A percentile compares a stretch with the other conserved stretches of the same genome.
Conservation (phyloP, 768 basidiomycete species). For the Pulveroboletus frians region DNA sequence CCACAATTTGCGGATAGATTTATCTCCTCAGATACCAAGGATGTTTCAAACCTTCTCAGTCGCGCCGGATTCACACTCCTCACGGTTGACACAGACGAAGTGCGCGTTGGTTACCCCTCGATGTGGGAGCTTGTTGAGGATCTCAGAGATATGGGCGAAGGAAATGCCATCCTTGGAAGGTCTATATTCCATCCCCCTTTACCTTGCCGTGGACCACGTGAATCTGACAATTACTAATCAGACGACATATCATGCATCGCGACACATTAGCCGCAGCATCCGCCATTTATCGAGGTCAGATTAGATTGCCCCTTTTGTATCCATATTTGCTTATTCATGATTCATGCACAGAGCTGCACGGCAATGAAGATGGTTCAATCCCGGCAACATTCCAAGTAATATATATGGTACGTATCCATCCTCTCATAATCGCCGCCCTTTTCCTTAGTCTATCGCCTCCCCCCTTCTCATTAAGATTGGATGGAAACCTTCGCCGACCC, state of each 20-base stretch:
- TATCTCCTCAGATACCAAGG: conserved; percentile 66
- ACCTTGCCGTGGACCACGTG: not conserved
- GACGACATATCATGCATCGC: conserved; percentile 64
- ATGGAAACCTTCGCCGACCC: conserved; percentile 70
- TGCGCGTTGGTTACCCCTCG: conserved; percentile 83
- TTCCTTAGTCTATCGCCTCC: not conserved
- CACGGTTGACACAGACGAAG: conserved; percentile 93
- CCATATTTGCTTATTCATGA: not conserved
- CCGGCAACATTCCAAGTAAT: conserved; percentile 97
- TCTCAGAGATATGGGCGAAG: conserved; percentile 94
- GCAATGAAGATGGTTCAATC: conserved; percentile 73
- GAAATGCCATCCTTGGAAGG: conserved; percentile 85
- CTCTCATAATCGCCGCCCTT: not conserved
- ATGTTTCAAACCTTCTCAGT: conserved; percentile 86
- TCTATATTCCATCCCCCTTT: conserved; percentile 27
- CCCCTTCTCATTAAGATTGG: conserved; percentile 53
- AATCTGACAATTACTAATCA: conserved; percentile 23
- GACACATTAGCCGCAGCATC: conserved; percentile 90
- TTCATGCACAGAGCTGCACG: conserved; percentile 64
- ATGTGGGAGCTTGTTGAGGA: conserved; percentile 97
- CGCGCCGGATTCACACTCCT: conserved; percentile 91
- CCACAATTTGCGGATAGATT: conserved; percentile 1
- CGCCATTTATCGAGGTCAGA: conserved; percentile 84
- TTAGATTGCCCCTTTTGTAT: not conserved
- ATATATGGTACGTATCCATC: conserved; percentile 62